Conservation (phyloP, 2,329 filamentous ascomycete species). For the Curvularia sp. region DNA sequence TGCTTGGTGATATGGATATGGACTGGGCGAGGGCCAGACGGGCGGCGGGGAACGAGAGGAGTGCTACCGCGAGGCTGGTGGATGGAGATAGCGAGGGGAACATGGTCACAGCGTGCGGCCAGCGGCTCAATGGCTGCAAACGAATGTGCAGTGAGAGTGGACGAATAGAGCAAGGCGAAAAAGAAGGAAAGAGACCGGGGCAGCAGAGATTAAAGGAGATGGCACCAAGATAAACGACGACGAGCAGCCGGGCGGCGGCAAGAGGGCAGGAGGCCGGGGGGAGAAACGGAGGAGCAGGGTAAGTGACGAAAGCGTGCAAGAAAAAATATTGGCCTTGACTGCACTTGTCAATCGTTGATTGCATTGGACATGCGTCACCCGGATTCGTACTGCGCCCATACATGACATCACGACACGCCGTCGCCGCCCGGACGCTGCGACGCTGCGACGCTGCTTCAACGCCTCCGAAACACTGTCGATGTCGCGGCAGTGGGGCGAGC, state of each 20-base stretch:
- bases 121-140: not conserved
- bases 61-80: conserved; percentile 24
- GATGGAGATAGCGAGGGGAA: conserved; percentile 28
- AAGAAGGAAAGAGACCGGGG: conserved; percentile 3
- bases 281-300: no score
- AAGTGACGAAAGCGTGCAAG: not conserved
- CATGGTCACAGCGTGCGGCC: conserved; percentile 24
- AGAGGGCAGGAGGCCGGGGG: no score
- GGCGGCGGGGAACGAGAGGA: conserved; percentile 24
- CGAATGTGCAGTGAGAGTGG: not conserved
- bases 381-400: not conserved
- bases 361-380: conserved; percentile 1
- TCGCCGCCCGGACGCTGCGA: not conserved
- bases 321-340: not conserved
- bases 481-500: conserved; percentile 5
- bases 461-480: conserved; percentile 3
- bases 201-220: not conserved
- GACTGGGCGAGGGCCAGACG: conserved; percentile 39
- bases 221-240: not conserved
- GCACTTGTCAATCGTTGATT: not conserved
- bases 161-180: conserved; percentile 1
- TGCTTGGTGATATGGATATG: conserved; percentile 42
- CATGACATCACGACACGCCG: conserved; percentile 19
- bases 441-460: not conserved
- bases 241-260: no score